Evolutionary conservation across 805 yeast genomes (phyloP), one percentile per base, ranked within the genome.

Genomic region (Wickerhamomyces queroliae): DNA sequence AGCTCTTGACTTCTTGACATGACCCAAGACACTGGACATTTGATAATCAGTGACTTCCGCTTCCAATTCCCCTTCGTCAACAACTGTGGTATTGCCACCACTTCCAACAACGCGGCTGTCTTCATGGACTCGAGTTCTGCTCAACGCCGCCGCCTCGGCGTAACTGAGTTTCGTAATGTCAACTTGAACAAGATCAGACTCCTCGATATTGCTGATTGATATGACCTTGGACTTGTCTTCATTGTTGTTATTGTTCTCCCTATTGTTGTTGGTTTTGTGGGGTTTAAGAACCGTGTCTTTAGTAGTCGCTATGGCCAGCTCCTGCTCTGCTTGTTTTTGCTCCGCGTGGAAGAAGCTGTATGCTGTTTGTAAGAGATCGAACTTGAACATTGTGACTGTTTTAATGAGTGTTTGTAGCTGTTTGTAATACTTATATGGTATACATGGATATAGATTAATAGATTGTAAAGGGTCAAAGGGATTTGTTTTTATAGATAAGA

Each of bases 21-120:
- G 18, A 13, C 23, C 18, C 32, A 43, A 26, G 4, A 44, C 26
- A 9, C 41, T 28, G n/a, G 57, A 46, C 55, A 50, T 49, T 41
- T 52, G 52, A 27, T 42, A 40, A 28, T 50, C 54, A 2, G 48
- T 20, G 12, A 49, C 35, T 10, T 43, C 49, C 11, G 38, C 26
- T 4, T 45, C 53, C 39, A 52, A 37, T 9, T 48, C 55, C 9
- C 33, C 10, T 16, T 33, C 40, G 11, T 49, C 47, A 19, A 46
- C 40, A 30, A 50, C 46, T 5, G 11, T 20, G 6, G 13, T 13
- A 13, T 28, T 18, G 18, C 11, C 38, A 26, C 16, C 32, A 18
- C 15, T 4, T 18, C n/a, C 6, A 25, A 6, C 28, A 12, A 12
- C 28, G n/a, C 28, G 6, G n/a, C n/a, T 7, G 13, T 9, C n/a